Evolutionary conservation across 2,329 filamentous ascomycete genomes (phyloP).

Genomic region (Magnaporthiopsis poae): DNA sequence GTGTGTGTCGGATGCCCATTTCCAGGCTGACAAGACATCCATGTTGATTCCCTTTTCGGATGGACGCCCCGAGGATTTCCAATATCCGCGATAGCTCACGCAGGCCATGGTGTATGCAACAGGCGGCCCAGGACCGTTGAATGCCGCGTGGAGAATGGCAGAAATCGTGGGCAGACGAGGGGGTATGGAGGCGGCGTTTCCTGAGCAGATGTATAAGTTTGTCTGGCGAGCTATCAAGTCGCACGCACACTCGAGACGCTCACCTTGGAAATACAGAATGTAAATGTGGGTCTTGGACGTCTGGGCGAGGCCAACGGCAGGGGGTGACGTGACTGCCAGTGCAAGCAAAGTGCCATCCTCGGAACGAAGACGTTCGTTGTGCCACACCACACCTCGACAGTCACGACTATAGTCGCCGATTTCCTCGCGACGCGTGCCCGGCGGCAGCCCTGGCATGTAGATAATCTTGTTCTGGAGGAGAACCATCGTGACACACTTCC

Average conservation of each 20-base stretch:
- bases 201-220: constrained; percentile 22
- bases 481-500: constrained; percentile 65
- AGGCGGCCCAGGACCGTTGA: constrained; percentile 22
- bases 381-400: constrained; percentile 56
- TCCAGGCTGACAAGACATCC: constrained; percentile 55
- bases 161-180: constrained; percentile 48
- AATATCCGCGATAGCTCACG: constrained; percentile 62
- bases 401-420: constrained; percentile 52
- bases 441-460: constrained; percentile 68
- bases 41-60: constrained; percentile 60
- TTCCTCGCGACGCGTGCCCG: constrained; percentile 57
- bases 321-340: constrained; percentile 42
- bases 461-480: constrained; percentile 73
- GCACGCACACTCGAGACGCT: constrained; percentile 4
- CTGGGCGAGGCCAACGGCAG: background rate
- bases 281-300: constrained; percentile 30
- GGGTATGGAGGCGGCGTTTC: constrained; percentile 50
- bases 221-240: background rate
- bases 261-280: constrained; percentile 49
- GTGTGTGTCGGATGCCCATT: constrained; percentile 46
- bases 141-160: constrained; percentile 37
- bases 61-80: constrained; percentile 64
- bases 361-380: constrained; percentile 50
- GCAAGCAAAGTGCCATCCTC: constrained; percentile 57
- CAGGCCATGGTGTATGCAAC: constrained; percentile 39